phyloP scores from a whole-genome alignment of 2,329 filamentous ascomycete species.

The Clonostachys sp. region DNA sequence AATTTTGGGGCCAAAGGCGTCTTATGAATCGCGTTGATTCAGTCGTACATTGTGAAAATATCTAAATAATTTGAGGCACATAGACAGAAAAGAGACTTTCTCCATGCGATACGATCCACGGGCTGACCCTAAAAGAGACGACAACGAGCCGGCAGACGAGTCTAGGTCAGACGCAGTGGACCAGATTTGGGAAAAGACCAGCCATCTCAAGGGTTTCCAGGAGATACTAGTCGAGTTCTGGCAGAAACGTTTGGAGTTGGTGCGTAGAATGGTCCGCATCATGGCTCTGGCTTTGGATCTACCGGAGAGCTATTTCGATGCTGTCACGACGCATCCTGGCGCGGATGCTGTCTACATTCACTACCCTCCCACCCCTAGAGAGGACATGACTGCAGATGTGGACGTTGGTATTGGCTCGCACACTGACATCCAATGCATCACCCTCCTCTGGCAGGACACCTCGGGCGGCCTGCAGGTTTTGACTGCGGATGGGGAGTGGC shows the following conservation, averaged over 20 bases:
- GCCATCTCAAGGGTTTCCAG: conserved; percentile 42
- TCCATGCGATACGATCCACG: conserved; percentile 46
- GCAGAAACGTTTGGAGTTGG: conserved; percentile 39
- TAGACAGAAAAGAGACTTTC: conserved; percentile 36
- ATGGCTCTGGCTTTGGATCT: conserved; percentile 52
- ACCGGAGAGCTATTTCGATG: conserved; percentile 50
- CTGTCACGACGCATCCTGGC: conserved; percentile 45
- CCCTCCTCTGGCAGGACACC: conserved; percentile 37
- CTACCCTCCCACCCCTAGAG: conserved; percentile 17
- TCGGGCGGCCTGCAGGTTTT: conserved; percentile 37
- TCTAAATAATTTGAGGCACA: too few relatives aligned
- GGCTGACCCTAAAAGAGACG: conserved; percentile 39
- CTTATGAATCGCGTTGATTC: too few relatives aligned
- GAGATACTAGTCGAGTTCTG: conserved; percentile 40
- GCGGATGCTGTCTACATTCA: conserved; percentile 35
- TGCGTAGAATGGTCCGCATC: conserved; percentile 41
- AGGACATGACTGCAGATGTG: conserved; percentile 26
- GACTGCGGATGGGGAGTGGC: conserved; percentile 30
- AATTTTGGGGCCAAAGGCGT: too few relatives aligned
- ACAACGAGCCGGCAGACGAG: conserved; percentile 9
- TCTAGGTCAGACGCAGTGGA: conserved; percentile 27
- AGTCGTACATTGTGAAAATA: too few relatives aligned
- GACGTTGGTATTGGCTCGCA: conserved; percentile 42
- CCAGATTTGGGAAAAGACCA: conserved; percentile 46
- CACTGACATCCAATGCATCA: conserved; percentile 49